Conservation (phyloP, 2,329 filamentous ascomycete genomes). For the Metarhizium sp. region DNA sequence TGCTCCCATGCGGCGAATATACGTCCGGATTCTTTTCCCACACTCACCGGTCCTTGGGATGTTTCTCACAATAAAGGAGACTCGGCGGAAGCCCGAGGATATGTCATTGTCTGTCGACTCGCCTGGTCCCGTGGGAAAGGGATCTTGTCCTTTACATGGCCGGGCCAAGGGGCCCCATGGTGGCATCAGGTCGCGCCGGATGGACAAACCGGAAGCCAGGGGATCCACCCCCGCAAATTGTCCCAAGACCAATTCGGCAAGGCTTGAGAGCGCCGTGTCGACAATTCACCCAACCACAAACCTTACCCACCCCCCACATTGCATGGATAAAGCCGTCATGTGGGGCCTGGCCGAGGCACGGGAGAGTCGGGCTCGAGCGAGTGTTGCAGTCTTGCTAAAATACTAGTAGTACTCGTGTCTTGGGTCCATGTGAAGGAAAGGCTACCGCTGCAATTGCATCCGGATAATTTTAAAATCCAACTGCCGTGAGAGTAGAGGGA, state of each 20-base stretch:
- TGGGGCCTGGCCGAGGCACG: too few relatives aligned
- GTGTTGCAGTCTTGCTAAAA: too few relatives aligned
- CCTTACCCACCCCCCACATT: not conserved
- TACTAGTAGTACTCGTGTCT: too few relatives aligned
- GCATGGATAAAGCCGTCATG: too few relatives aligned
- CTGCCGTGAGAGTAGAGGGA: too few relatives aligned
- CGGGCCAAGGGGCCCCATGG: too few relatives aligned
- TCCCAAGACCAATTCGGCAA: not conserved
- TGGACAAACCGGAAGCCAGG: too few relatives aligned
- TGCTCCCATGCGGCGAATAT: not conserved
- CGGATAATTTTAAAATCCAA: too few relatives aligned
- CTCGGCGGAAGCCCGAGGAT: not conserved
- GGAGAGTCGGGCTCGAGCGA: too few relatives aligned
- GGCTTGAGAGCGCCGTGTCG: not conserved
- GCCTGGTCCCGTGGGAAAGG: not conserved
- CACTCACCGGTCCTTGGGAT: not conserved
- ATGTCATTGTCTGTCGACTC: not conserved
- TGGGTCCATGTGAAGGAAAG: too few relatives aligned
- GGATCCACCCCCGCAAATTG: not conserved
- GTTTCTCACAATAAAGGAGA: not conserved
- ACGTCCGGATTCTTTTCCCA: not conserved
- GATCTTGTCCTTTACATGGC: not conserved
- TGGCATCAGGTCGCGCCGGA: too few relatives aligned
- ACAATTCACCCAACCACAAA: constrained; percentile 1
- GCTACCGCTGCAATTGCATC: too few relatives aligned